Evolutionary conservation across 345 rosid species (phyloP).

Genomic region (Gossypium ekmanianum): DNA sequence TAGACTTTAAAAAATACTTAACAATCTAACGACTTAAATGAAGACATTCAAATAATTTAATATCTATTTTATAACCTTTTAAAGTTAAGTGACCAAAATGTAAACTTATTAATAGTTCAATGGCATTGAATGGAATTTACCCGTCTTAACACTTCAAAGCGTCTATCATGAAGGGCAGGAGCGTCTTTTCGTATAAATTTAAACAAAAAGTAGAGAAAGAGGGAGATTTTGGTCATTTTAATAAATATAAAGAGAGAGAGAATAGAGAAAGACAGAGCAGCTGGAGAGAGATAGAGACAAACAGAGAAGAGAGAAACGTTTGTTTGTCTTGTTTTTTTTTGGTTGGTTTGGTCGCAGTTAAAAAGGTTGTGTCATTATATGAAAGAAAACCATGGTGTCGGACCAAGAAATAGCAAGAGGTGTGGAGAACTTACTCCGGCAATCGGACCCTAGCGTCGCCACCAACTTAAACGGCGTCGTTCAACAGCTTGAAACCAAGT

Average conservation of each 20-base stretch:
- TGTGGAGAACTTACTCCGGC: slow-evolving; percentile 77
- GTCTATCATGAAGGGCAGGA: background rate
- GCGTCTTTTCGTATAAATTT: background rate
- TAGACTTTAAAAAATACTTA: too few species aligned
- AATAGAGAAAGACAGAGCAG: background rate
- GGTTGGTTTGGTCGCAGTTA: slow-evolving; percentile 28
- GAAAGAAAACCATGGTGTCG: slow-evolving; percentile 58
- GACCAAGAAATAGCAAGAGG: slow-evolving; percentile 88
- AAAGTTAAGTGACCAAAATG: too few species aligned
- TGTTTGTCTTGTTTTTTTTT: background rate
- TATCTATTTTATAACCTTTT: too few species aligned
- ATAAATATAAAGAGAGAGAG: slow-evolving; percentile 20
- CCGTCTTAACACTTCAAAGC: too few species aligned
- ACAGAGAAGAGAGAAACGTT: slow-evolving; percentile 14
- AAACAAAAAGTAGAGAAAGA: background rate
- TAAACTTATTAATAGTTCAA: too few species aligned
- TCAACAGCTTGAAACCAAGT: slow-evolving; percentile 75
- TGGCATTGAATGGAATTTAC: too few species aligned
- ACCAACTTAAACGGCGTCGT: slow-evolving; percentile 74
- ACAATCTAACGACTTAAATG: too few species aligned
- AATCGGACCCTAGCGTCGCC: slow-evolving; percentile 58
- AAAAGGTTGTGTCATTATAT: slow-evolving; percentile 11
- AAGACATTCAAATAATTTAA: too few species aligned
- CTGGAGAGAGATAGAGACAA: slow-evolving; percentile 4
- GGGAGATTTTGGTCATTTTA: slow-evolving; percentile 28